Evolutionary conservation across 2,329 filamentous ascomycete genomes (phyloP), one percentile per base, ranked within the genome.

Genomic region (Venturiaceae sp.): DNA sequence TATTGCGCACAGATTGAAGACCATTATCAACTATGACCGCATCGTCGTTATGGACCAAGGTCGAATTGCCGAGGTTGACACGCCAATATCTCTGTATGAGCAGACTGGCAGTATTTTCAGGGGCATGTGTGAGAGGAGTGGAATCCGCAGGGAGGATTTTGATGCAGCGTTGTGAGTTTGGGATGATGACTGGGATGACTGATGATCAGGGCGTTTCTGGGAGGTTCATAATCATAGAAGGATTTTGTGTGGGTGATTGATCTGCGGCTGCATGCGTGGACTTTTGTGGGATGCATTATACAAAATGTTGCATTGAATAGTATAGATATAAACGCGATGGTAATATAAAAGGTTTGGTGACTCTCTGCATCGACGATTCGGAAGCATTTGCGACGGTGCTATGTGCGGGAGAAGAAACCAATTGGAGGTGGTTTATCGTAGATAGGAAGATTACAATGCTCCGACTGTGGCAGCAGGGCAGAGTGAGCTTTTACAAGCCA

Each of bases 11-110:
- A 82, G 92, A 5, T 77, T 97, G 66, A 87, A 90, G 67, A 97
- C 94, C 1, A 96, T 99, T 62, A 87, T 97, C 62, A 85, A 86
- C 30, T 97, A 97, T 72, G 92, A 99, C 72, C 84, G 92, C 52
- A 96, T 99, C 69, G 92, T 91, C 66, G 94, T 99, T 65, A 95
- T 99, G 92, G 92, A 97, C 66, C 80, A 85, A 47, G 94, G 94
- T 0, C 74, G 75, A 16, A 96, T 99, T 67, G 90, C 88, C 0
- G 92, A 97, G 79, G 77, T 97, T 62, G 94, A 88, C 67, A 80
- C 82, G 14, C 94, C 94, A 2, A 68, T 87, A 44, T 79, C 76
- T 46, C 75, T 99, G 61, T 97, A 87, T 80, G 80, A 85, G 60
- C 74, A 78, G 52, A 84, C 81, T 9, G 88, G 89, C 0, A 50